These are phyloP conservation scores for Urtica urens DNA, from an alignment of 306 rosid genomes.

Conservation along the genomic window DNA sequence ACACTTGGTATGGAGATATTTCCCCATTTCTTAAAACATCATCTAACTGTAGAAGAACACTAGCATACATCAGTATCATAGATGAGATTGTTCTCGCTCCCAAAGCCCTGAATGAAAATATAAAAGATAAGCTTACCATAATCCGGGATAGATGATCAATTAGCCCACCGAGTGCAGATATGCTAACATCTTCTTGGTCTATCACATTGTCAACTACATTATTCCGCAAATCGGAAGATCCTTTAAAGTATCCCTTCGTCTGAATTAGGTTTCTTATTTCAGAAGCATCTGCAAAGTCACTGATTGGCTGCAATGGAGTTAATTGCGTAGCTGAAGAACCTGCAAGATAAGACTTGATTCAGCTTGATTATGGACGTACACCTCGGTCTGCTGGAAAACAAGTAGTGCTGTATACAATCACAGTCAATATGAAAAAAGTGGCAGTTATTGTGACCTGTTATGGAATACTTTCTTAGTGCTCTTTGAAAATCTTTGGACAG, in stretches of 20 bases:
- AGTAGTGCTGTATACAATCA: too few species aligned
- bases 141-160: conserved; percentile 68
- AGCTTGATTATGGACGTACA: background rate
- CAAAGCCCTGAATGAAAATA: conserved; percentile 6
- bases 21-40: conserved; percentile 71
- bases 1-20: conserved; percentile 66
- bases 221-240: conserved; percentile 51
- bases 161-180: conserved; percentile 73
- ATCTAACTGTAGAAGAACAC: conserved; percentile 44
- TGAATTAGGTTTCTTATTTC: conserved; percentile 51
- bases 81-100: conserved; percentile 8
- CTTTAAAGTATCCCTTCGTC: conserved; percentile 62
- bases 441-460: conserved; percentile 31
- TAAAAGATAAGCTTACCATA: conserved; percentile 47
- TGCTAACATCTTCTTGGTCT: conserved; percentile 41
- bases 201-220: conserved; percentile 31
- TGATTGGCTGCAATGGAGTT: conserved; percentile 51
- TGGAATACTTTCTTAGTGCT: conserved; percentile 66
- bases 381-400: too few species aligned
- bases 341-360: conserved; percentile 14
- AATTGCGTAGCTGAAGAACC: conserved; percentile 53
- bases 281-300: conserved; percentile 35
- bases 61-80: conserved; percentile 11
- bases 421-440: background rate
- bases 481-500: conserved; percentile 68